Conservation (phyloP, 768 basidiomycete species). For the Wakefieldia striispora region DNA sequence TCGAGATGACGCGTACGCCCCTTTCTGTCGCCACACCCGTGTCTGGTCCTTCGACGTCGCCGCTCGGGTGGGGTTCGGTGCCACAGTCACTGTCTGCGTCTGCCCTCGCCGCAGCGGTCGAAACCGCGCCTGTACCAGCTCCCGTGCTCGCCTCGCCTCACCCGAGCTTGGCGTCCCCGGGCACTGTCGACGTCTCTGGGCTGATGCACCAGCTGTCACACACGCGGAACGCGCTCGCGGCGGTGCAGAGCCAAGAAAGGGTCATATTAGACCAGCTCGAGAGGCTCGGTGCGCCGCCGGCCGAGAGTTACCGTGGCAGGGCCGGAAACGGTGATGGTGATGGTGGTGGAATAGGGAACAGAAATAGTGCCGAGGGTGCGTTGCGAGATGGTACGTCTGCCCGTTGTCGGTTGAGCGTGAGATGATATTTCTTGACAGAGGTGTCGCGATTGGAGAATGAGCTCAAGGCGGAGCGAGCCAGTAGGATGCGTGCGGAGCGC, state of each 20-base stretch:
- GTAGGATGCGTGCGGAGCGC: conserved; percentile 43
- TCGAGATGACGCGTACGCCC: conserved; percentile 5
- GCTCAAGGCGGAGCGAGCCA: conserved; percentile 35
- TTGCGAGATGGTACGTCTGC: conserved; percentile 16
- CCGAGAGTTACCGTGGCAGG: too few species aligned
- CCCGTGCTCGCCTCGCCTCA: background rate
- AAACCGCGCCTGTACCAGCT: too few species aligned
- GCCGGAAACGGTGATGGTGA: too few species aligned
- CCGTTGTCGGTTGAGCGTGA: too few species aligned
- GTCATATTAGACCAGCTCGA: conserved; percentile 23
- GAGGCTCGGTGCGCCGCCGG: conserved; percentile 9
- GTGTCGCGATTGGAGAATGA: conserved; percentile 31
- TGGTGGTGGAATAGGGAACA: background rate
- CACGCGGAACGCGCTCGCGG: conserved; percentile 22
- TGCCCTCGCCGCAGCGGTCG: too few species aligned
- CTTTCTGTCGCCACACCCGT: background rate
- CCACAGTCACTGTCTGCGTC: background rate
- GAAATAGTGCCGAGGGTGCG: background rate
- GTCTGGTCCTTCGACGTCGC: background rate
- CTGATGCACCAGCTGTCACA: conserved; percentile 31
- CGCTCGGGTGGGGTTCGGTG: background rate
- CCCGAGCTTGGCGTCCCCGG: background rate
- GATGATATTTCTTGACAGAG: conserved; percentile 6
- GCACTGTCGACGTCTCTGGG: background rate
- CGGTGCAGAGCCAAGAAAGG: conserved; percentile 24